These are phyloP conservation scores for Metschnikowia borealis DNA, from an alignment of 805 yeast genomes.

Conservation along the genomic window DNA sequence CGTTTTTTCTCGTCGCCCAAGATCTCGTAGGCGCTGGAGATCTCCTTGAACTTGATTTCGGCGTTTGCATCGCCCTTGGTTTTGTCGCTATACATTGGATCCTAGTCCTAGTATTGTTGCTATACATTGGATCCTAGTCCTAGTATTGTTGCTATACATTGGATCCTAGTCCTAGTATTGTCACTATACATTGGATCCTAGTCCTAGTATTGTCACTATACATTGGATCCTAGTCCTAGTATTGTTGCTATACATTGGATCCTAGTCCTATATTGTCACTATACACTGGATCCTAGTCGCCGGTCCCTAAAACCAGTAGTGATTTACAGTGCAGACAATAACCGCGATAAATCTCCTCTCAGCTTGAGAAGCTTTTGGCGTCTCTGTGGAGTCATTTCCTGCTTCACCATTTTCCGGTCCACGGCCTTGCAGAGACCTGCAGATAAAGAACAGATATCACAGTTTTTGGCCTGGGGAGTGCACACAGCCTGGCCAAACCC, in stretches of 20 bases:
- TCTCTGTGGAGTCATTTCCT: conserved; percentile 25
- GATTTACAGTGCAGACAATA: conserved; percentile 6
- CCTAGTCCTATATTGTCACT: too few species aligned
- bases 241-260: too few species aligned
- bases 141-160: too few species aligned
- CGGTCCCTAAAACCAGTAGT: too few species aligned
- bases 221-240: too few species aligned
- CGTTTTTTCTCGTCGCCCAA: conserved; percentile 66
- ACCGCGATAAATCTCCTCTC: conserved; percentile 30
- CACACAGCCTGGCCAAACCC: conserved; percentile 94
- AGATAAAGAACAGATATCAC: conserved; percentile 66
- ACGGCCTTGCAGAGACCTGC: conserved; percentile 55
- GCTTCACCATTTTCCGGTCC: conserved; percentile 40
- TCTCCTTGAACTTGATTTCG: conserved; percentile 76
- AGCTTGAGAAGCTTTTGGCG: conserved; percentile 25
- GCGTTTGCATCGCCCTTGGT: conserved; percentile 64
- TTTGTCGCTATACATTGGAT: too few species aligned
- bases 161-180: too few species aligned
- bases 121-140: too few species aligned
- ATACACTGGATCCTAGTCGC: too few species aligned
- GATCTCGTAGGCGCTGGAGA: conserved; percentile 81
- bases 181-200: too few species aligned
- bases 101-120: too few species aligned
- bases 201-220: too few species aligned
- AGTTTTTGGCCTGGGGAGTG: conserved; percentile 61